phyloP scores from a whole-genome alignment of 257 asterid genomes.

The Fraxinus americana region DNA sequence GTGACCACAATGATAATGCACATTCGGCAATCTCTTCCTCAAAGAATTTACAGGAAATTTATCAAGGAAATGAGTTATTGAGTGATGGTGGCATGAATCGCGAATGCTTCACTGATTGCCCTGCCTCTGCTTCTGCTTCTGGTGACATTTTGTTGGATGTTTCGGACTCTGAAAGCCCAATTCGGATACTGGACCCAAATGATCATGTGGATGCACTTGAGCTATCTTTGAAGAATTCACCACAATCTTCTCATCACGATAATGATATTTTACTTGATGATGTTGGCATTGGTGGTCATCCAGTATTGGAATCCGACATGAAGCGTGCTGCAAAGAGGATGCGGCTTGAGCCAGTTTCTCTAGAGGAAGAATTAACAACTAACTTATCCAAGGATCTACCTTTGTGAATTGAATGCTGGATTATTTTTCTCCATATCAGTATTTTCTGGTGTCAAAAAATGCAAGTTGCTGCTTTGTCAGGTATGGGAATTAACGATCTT shows the following conservation, averaged over 20 bases:
- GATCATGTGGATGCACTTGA: background rate
- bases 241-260: conserved; percentile 1
- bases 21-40: conserved; percentile 14
- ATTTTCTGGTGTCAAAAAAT: background rate
- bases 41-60: conserved; percentile 25
- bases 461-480: background rate
- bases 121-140: conserved; percentile 14
- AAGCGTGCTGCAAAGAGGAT: conserved; percentile 58
- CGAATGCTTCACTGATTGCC: background rate
- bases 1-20: conserved; percentile 24
- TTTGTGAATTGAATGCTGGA: conserved; percentile 30
- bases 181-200: conserved; percentile 1
- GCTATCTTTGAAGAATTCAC: background rate
- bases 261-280: conserved; percentile 10
- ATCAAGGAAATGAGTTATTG: conserved; percentile 24
- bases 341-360: conserved; percentile 37
- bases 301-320: conserved; percentile 33
- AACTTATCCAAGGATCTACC: conserved; percentile 40
- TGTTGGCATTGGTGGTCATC: conserved; percentile 13
- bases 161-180: conserved; percentile 9
- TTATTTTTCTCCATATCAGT: background rate
- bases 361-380: conserved; percentile 37
- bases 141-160: conserved; percentile 20
- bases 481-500: background rate
- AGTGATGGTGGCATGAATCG: conserved; percentile 8